Percentiles rank a stretch among this genome's conserved stretches.
Evolutionary conservation across 176 grass and related monocot species (phyloP).

Genomic region (Aegilops longissima): DNA sequence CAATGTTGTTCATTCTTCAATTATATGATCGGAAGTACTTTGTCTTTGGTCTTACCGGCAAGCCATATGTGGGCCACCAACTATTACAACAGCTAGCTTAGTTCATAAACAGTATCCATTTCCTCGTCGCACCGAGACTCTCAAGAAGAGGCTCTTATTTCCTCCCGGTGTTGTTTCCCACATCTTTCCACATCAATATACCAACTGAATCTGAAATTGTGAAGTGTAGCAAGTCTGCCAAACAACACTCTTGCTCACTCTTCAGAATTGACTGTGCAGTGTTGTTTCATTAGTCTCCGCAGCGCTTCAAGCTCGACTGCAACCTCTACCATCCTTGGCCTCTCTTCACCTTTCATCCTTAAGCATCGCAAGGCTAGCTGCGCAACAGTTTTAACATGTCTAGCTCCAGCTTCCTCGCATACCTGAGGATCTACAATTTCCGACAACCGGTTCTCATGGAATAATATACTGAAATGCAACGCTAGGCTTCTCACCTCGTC

Average conservation of each 20-base stretch:
- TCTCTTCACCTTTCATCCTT: not conserved
- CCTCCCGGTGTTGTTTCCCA: too few species aligned
- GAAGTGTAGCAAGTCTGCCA: not conserved
- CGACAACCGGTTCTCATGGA: not conserved
- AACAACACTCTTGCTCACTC: too few species aligned
- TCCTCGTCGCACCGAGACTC: too few species aligned
- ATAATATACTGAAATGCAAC: not conserved
- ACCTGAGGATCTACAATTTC: not conserved
- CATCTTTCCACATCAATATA: too few species aligned
- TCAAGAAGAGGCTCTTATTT: too few species aligned
- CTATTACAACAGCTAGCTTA: too few species aligned
- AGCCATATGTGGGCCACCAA: not conserved
- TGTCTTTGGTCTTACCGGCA: not conserved
- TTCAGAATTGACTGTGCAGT: too few species aligned
- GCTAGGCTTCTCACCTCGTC: constrained; percentile 6
- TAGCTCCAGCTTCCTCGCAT: not conserved
- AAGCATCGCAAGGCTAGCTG: not conserved
- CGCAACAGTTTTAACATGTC: not conserved
- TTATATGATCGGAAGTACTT: not conserved
- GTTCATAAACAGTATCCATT: too few species aligned
- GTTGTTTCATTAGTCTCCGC: not conserved
- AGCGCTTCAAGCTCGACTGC: not conserved
- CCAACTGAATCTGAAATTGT: not conserved
- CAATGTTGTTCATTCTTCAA: not conserved
- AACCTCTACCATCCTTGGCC: constrained; percentile 19